Evolutionary conservation across 352 stramenopile species (phyloP).

Genomic region (Peronospora farinosa): DNA sequence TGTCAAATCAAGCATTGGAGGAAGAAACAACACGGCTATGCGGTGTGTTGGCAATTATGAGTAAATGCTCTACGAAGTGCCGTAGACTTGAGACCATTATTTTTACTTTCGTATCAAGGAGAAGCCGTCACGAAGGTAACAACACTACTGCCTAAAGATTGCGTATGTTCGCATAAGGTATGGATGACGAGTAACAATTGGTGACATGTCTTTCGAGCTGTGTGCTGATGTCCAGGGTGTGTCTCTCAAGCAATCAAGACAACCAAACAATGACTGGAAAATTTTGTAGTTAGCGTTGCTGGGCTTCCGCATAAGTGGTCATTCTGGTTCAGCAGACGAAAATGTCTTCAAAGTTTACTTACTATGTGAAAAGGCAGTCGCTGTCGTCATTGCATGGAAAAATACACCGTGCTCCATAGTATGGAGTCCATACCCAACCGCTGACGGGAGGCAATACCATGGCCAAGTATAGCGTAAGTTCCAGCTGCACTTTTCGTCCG

Average conservation of each 20-base stretch:
- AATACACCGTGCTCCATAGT: slow-evolving; percentile 16
- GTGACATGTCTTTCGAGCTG: slow-evolving; percentile 29
- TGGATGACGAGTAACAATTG: slow-evolving; percentile 52
- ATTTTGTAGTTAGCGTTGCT: not conserved
- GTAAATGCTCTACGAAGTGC: slow-evolving; percentile 42
- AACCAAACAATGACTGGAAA: slow-evolving; percentile 1
- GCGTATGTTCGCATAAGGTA: slow-evolving; percentile 41
- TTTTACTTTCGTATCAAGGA: slow-evolving; percentile 15
- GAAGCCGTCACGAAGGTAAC: slow-evolving; percentile 5
- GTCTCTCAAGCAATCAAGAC: not conserved
- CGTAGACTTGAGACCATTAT: slow-evolving; percentile 36
- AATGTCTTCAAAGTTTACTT: slow-evolving; percentile 7
- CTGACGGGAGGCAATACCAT: slow-evolving; percentile 51
- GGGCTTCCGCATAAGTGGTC: not conserved
- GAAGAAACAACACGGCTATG: slow-evolving; percentile 53
- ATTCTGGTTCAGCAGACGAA: not conserved
- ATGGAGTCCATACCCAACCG: slow-evolving; percentile 16
- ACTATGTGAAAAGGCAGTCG: not conserved
- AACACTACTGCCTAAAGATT: slow-evolving; percentile 6
- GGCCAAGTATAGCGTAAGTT: slow-evolving; percentile 74
- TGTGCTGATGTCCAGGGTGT: slow-evolving; percentile 11
- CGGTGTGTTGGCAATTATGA: slow-evolving; percentile 41
- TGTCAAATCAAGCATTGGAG: slow-evolving; percentile 27
- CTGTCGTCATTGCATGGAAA: slow-evolving; percentile 6
- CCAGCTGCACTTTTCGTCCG: slow-evolving; percentile 61